Conservation (phyloP, 2,329 filamentous ascomycete species). For the Teratosphaeria zuluensis region DNA sequence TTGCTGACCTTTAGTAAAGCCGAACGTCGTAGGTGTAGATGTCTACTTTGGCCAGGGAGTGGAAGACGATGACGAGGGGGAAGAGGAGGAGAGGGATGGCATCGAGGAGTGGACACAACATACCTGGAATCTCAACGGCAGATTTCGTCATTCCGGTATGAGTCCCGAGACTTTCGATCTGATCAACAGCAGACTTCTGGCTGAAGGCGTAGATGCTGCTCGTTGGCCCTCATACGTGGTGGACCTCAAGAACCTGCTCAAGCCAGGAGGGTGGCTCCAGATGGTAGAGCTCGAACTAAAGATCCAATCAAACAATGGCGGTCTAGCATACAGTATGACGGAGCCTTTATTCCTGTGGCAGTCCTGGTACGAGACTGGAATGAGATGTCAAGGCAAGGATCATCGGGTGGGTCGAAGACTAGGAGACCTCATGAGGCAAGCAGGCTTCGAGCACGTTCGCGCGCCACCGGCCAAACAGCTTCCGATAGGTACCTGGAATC, state of each 20-base stretch:
- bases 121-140: conserved; percentile 27
- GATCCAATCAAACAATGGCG: conserved; percentile 76
- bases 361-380: conserved; percentile 10
- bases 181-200: conserved; percentile 66
- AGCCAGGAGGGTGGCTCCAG: conserved; percentile 74
- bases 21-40: conserved; percentile 24
- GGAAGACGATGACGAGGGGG: conserved; percentile 11
- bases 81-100: conserved; percentile 10
- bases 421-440: conserved; percentile 9
- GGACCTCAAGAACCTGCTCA: conserved; percentile 64
- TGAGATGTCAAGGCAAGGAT: conserved; percentile 14
- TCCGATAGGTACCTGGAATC: conserved; percentile 7
- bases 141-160: conserved; percentile 17
- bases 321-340: conserved; percentile 17
- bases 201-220: conserved; percentile 59
- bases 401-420: conserved; percentile 12
- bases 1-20: conserved; percentile 1
- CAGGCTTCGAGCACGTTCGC: conserved; percentile 11
- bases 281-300: conserved; percentile 83
- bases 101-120: conserved; percentile 18
- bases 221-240: conserved; percentile 68
- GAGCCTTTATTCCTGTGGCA: conserved; percentile 18
- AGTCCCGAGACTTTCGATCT: conserved; percentile 59
- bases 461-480: not conserved
- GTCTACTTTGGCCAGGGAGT: conserved; percentile 20